Conservation (phyloP, 306 rosid genomes). For the Trifolium subterraneum region DNA sequence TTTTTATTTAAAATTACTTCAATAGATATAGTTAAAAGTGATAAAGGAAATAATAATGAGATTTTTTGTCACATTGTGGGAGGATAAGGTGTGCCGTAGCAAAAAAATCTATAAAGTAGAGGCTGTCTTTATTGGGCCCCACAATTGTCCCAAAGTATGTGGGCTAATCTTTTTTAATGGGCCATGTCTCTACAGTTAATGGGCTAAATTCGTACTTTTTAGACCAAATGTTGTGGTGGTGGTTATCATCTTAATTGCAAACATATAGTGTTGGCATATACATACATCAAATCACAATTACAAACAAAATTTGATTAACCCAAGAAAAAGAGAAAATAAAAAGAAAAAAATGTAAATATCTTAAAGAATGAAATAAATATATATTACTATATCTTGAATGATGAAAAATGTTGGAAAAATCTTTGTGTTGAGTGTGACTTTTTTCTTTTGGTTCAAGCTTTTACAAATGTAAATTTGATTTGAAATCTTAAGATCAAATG, state of each 20-base stretch:
- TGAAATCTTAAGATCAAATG: no score
- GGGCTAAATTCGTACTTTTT: slow-evolving; percentile 30
- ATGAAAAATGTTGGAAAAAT: no score
- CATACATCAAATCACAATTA: not conserved
- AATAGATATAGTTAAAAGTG: not conserved
- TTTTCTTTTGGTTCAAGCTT: no score
- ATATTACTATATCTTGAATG: no score
- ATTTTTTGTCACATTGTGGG: not conserved
- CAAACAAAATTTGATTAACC: not conserved
- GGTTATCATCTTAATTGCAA: not conserved
- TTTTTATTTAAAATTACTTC: no score
- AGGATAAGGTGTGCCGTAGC: not conserved
- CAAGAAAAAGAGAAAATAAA: not conserved
- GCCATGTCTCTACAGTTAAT: slow-evolving; percentile 28
- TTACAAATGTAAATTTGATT: no score
- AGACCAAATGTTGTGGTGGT: not conserved
- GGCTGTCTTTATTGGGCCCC: slow-evolving; percentile 51
- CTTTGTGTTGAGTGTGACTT: no score
- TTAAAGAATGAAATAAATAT: not conserved
- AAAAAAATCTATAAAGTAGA: not conserved
- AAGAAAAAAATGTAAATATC: not conserved
- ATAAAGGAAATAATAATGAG: not conserved
- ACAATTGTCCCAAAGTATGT: slow-evolving; percentile 37
- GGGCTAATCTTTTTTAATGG: slow-evolving; percentile 50
- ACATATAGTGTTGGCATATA: not conserved